Evolutionary conservation across 495 filamentous ascomycete genomes (phyloP).

Genomic region (Aspergillus bertholletiae): DNA sequence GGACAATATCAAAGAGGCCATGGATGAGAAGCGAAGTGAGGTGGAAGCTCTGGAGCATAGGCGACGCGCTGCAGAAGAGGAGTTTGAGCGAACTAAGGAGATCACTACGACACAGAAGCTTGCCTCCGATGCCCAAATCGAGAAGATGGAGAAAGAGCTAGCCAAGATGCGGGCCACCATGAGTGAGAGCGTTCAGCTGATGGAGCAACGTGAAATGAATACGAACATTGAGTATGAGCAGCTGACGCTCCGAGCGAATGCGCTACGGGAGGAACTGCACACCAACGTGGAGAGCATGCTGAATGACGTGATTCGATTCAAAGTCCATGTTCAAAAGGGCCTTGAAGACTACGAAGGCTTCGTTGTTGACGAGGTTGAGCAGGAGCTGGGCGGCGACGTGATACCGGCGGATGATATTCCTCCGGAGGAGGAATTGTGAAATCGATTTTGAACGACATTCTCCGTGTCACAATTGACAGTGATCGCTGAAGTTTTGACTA

Average conservation of each 20-base stretch:
- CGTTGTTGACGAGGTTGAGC: constrained; percentile 84
- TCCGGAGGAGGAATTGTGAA: constrained; percentile 27
- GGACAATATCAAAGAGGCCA: constrained; percentile 87
- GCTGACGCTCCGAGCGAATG: constrained; percentile 74
- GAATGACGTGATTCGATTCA: constrained; percentile 97
- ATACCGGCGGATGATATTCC: constrained; percentile 19
- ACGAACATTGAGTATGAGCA: constrained; percentile 97
- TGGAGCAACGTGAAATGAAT: constrained; percentile 95
- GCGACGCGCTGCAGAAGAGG: constrained; percentile 80
- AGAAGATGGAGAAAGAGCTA: constrained; percentile 97
- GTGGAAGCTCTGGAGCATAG: constrained; percentile 88
- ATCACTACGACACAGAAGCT: constrained; percentile 82
- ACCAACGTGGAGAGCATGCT: constrained; percentile 94
- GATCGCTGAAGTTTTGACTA: neutral
- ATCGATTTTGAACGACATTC: neutral
- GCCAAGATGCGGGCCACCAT: constrained; percentile 84
- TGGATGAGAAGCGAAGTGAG: constrained; percentile 89
- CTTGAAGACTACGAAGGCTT: constrained; percentile 92
- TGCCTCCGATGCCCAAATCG: constrained; percentile 85
- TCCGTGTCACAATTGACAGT: constrained; percentile 14
- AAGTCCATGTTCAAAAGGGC: constrained; percentile 89
- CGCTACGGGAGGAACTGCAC: constrained; percentile 88
- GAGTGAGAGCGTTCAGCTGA: constrained; percentile 82
- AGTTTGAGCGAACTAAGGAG: constrained; percentile 92
- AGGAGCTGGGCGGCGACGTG: constrained; percentile 61